Base-by-base conservation (phyloP, 345 rosid species). In the Hevea brasiliensis region DNA sequence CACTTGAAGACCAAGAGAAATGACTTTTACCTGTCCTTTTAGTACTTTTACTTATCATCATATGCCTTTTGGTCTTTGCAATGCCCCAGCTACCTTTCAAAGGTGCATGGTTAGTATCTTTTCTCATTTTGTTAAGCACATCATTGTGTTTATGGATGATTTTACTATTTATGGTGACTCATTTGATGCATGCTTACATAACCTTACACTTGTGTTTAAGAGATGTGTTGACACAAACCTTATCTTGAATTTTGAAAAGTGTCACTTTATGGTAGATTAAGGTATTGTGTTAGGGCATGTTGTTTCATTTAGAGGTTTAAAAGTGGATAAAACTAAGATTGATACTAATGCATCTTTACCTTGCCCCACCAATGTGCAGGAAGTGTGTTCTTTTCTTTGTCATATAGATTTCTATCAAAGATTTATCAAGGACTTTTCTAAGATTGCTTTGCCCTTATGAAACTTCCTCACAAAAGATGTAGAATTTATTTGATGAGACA, bases 111-210 rank as follows among this genome's bases (percentile, higher is more conserved):
- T 45, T n/a, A 24, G 32, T n/a, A 42, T 65, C 18, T 65, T 65
- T 29, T 11, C 29, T 3, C 12, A 65, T 0, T 21, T 3, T 8
- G n/a, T 65, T 42, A 3, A 45, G 27, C 11, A 65, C 13, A 20
- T 0, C 54, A 41, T 65, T 0, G 69, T 65, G 2, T 65, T 65
- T 45, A 65, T 65, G 69, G 69, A 65, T 42, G 54, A 65, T 45
- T 65, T 65, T 10, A 6, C 29, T 40, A 14, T 65, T 7, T 45
- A n/a, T n/a, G n/a, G n/a, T n/a, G n/a, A n/a, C n/a, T n/a, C n/a
- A n/a, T n/a, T n/a, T n/a, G n/a, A n/a, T 54, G 1, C 1, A 0
- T 54, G 3, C 5, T 5, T 6, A 6, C 8, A 7, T 54, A 51
- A 51, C 56, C 56, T 51, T 13, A 20, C 20, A 14, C 20, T 51